Base-by-base conservation (phyloP, 805 yeast species). In the Ogataea allantospora region DNA sequence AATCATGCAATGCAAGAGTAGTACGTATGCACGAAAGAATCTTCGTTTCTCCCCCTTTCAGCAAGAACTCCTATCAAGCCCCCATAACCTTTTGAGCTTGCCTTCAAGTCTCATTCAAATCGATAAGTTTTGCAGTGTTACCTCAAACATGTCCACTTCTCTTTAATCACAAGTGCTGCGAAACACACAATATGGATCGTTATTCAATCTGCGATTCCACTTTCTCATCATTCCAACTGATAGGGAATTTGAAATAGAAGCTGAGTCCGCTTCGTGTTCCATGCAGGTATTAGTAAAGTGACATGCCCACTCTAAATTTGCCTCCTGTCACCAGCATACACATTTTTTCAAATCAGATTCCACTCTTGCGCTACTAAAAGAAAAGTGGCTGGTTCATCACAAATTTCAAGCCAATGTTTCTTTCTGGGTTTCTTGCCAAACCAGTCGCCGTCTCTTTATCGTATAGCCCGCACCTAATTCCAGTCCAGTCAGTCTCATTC, bases 81-180 rank as follows among this genome's bases (percentile, higher is more conserved):
- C 73, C 68, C 0, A 68, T 57, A 33, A 66, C 43, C 55, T 57
- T 43, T 67, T 68, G 35, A 67, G 43, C 28, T 54, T 57, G 37
- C 66, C 55, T 39, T 63, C 70, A 13, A 67, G 35, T 7, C 57
- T 42, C 15, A 58, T 60, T 52, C 67, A 58, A 4, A 65, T 38
- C 7, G 67, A 54, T 1, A 65, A 57, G 21, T 54, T 50, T 13
- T 50, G 49, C 11, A 53, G 51, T 6, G 72, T 73, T 19, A 66
- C 66, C n/a, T 55, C 54, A 15, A 56, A 43, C 0, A 63, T 51
- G 7, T 65, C 57, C 14, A 68, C 49, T 66, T 70, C 15, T 46
- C 36, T 21, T 60, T 53, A n/a, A 42, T 44, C 28, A 62, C 33
- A 33, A 37, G 55, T 14, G 46, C 58, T 30, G 42, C 30, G 35